Evolutionary conservation across 1,139 yeast species (phyloP), one percentile per base, ranked within the genome.

Genomic region (Blastobotrys serpentis): DNA sequence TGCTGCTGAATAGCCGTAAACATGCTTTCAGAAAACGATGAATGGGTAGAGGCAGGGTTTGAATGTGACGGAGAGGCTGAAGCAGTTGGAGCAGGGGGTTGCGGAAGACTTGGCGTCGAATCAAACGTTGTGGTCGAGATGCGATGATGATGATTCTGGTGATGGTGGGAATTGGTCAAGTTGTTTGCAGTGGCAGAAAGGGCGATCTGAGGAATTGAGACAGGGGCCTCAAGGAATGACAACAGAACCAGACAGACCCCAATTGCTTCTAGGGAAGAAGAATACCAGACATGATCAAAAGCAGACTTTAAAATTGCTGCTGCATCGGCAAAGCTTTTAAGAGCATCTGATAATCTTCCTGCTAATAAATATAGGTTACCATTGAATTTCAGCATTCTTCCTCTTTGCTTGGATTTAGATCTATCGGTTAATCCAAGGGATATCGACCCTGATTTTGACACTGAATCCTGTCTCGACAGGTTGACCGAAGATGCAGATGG

Each of bases 201-300:
- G 2, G 81, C 66, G 4, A 74, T 62, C 1, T 71, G 73, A 1
- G 92, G 90, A 33, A 88, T 67, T 46, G 80, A 82, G 52, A 77
- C 81, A 0, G 85, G 76, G 0, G 77, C 72, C 25, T 80, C 81
- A 14, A 84, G 65, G 56, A 75, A 81, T 11, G 83, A 75, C 40
- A 87, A 70, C 46, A 89, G 66, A 6, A 85, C 67, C 37, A 85
- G 66, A 54, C 87, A 77, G 1, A 86, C 79, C 0, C 85, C 85
- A 8, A 89, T 70, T 0, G 94, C 89, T 59, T 89, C 97, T 17
- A 90, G 64, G 0, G 96, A 82, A 39, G 92, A 84, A 0, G 84
- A 98, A 22, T 87, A 73, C 98, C 98, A 92, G 17, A 92, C 70
- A 59, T 78, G 78, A 64, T 92, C 98, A 45, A 82, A 82, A 1